Evolutionary conservation across 352 stramenopile genomes (phyloP).

Genomic region (Phytophthora colocasiae): DNA sequence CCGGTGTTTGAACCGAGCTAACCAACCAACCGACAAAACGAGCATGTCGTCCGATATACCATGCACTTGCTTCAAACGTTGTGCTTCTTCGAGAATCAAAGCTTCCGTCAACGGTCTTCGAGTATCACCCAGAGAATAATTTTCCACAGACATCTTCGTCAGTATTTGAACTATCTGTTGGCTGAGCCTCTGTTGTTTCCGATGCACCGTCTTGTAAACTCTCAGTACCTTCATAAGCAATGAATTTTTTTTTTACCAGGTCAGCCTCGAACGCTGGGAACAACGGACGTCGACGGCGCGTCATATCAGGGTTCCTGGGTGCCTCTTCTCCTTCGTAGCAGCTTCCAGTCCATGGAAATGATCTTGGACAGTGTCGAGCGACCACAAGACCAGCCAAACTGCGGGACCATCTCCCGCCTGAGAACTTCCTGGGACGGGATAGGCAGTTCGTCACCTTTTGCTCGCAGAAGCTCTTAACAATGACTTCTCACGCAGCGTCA

Average conservation of each 20-base stretch:
- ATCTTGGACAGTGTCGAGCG: slow-evolving; percentile 84
- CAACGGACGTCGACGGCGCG: slow-evolving; percentile 71
- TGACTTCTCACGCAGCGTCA: slow-evolving; percentile 77
- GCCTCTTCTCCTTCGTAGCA: slow-evolving; percentile 44
- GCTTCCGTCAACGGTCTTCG: slow-evolving; percentile 57
- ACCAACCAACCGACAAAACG: slow-evolving; percentile 77
- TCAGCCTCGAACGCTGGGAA: slow-evolving; percentile 78
- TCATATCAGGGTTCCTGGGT: slow-evolving; percentile 77
- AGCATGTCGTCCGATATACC: slow-evolving; percentile 70
- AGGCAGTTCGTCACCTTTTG: slow-evolving; percentile 62
- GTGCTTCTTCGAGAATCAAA: slow-evolving; percentile 78
- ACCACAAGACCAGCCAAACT: slow-evolving; percentile 70
- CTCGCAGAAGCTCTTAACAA: slow-evolving; percentile 84
- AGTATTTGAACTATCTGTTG: neutral
- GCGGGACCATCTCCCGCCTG: slow-evolving; percentile 53
- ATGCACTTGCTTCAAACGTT: slow-evolving; percentile 73
- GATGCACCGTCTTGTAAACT: neutral
- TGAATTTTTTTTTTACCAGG: slow-evolving; percentile 56
- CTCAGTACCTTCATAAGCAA: slow-evolving; percentile 27
- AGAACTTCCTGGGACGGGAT: slow-evolving; percentile 71
- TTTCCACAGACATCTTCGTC: neutral
- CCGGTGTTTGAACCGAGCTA: slow-evolving; percentile 75
- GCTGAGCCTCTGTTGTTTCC: neutral
- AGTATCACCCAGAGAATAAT: slow-evolving; percentile 1
- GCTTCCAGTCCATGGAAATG: slow-evolving; percentile 70